phyloP scores from a whole-genome alignment of 345 rosid genomes.

The Hypericum perforatum region DNA sequence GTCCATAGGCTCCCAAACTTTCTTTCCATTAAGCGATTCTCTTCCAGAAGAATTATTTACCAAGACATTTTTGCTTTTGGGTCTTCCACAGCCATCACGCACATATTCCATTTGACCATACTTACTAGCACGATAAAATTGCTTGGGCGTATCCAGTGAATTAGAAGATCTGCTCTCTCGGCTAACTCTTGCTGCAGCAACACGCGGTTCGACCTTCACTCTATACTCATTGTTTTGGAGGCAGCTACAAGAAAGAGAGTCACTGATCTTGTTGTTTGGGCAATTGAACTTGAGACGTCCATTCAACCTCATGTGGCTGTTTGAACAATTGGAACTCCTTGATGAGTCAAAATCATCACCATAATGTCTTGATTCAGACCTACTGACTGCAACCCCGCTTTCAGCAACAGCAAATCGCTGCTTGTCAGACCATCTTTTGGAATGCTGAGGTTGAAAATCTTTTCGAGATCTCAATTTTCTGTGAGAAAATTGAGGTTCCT shows the following conservation, averaged over 20 bases:
- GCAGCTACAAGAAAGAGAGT: constrained; percentile 56
- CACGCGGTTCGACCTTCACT: constrained; percentile 44
- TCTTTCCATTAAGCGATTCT: constrained; percentile 39
- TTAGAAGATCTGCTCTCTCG: constrained; percentile 40
- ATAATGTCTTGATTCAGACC: constrained; percentile 43
- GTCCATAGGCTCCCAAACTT: constrained; percentile 80
- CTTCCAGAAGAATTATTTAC: constrained; percentile 30
- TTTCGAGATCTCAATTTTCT: constrained; percentile 45
- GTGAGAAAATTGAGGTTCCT: constrained; percentile 40
- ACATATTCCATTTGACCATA: constrained; percentile 38
- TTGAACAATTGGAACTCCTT: constrained; percentile 42
- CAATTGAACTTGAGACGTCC: constrained; percentile 47
- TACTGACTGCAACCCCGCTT: constrained; percentile 31
- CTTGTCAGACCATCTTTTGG: constrained; percentile 55
- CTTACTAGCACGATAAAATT: constrained; percentile 43
- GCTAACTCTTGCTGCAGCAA: constrained; percentile 37
- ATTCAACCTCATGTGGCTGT: constrained; percentile 40
- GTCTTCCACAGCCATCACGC: constrained; percentile 45
- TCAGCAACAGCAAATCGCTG: constrained; percentile 37
- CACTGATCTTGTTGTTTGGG: constrained; percentile 33
- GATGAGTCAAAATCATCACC: constrained; percentile 43
- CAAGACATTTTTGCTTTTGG: constrained; percentile 37
- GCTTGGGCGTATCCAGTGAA: constrained; percentile 46
- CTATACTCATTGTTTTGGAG: constrained; percentile 45
- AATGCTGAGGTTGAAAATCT: constrained; percentile 39